A percentile compares a stretch with the other conserved stretches of the same genome.
These are phyloP conservation scores for Trapa bicornis DNA, from an alignment of 345 rosid species.

Conservation along the genomic window DNA sequence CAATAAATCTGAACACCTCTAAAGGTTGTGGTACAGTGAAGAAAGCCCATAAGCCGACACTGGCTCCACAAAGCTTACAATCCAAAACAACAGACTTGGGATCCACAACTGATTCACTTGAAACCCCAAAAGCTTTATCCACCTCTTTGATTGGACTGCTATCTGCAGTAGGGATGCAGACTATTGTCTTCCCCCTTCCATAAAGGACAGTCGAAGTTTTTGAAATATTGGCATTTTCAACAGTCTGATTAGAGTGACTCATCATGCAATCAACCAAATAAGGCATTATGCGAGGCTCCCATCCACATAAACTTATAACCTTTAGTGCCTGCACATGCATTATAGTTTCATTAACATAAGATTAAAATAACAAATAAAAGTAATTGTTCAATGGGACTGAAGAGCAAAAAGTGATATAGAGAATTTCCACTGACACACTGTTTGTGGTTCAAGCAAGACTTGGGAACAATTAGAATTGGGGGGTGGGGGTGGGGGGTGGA, in stretches of 20 bases:
- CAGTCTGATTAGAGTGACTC: conserved; percentile 22
- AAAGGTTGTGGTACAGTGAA: conserved; percentile 44
- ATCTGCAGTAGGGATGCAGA: conserved; percentile 5
- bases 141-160: conserved; percentile 6
- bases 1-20: conserved; percentile 67
- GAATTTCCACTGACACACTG: not conserved
- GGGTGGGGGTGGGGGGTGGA: conserved; percentile 4
- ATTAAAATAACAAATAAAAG: not conserved
- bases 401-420: not conserved
- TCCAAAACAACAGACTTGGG: conserved; percentile 72
- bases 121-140: conserved; percentile 16
- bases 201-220: conserved; percentile 2
- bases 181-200: conserved; percentile 3
- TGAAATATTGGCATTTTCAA: conserved; percentile 4
- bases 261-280: conserved; percentile 57
- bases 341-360: not conserved
- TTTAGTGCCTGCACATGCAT: conserved; percentile 56
- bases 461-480: not conserved
- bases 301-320: conserved; percentile 74
- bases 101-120: conserved; percentile 36
- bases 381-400: not conserved
- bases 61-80: conserved; percentile 91
- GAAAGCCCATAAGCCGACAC: conserved; percentile 88
- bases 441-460: not conserved
- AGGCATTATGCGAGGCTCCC: conserved; percentile 80